A percentile compares a stretch with the other conserved stretches of the same genome.
Evolutionary conservation across 2,329 filamentous ascomycete genomes (phyloP).

Genomic region (Trichophyton rubrum): DNA sequence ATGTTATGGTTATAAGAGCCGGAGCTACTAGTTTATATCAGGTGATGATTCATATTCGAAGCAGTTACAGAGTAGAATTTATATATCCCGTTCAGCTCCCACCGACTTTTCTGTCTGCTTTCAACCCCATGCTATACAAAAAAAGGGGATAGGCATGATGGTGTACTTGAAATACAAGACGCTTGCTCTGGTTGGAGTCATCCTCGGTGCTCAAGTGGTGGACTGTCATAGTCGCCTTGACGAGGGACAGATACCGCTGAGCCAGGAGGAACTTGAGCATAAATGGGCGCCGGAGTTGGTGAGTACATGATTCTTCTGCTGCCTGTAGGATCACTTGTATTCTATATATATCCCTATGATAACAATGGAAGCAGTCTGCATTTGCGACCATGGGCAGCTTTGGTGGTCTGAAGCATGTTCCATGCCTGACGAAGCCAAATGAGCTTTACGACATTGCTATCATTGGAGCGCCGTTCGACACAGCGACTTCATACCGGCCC

Average conservation of each 20-base stretch:
- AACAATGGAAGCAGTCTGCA: conserved; percentile 36
- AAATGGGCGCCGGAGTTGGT: neutral
- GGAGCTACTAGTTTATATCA: neutral
- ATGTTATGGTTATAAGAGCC: neutral
- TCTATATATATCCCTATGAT: neutral
- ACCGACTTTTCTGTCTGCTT: neutral
- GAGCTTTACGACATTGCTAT: conserved; percentile 59
- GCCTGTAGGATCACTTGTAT: neutral
- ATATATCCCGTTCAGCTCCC: neutral
- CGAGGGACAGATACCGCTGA: neutral
- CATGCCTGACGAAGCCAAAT: conserved; percentile 54
- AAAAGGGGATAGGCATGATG: neutral
- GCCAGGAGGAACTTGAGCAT: neutral
- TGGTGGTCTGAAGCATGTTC: conserved; percentile 56
- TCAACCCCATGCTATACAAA: neutral
- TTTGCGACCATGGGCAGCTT: conserved; percentile 67
- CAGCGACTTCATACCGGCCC: conserved; percentile 56
- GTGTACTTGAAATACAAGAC: neutral
- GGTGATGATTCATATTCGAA: neutral
- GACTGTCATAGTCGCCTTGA: neutral
- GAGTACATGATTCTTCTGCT: neutral
- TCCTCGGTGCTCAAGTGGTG: neutral
- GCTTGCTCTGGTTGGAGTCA: neutral
- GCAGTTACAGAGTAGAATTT: neutral
- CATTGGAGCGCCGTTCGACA: conserved; percentile 62